Evolutionary conservation across 2,329 filamentous ascomycete species (phyloP).

Genomic region (Periconia sp.): DNA sequence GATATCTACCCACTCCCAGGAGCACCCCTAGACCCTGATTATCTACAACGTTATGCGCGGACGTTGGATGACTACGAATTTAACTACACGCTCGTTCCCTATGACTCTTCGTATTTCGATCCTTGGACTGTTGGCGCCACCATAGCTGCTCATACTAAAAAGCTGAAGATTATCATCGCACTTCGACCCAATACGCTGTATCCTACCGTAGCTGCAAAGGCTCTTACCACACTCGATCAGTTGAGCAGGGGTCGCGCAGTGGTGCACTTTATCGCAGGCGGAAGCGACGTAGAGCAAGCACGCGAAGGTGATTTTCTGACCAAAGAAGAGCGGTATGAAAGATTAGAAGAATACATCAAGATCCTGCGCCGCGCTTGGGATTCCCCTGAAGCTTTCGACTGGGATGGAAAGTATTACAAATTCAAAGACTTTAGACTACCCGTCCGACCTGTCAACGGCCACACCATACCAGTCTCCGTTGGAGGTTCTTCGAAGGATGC

Average conservation of each 20-base stretch:
- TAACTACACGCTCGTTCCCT: slow-evolving; percentile 64
- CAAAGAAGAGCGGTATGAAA: slow-evolving; percentile 61
- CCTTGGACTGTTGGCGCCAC: slow-evolving; percentile 62
- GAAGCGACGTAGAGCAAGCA: slow-evolving; percentile 62
- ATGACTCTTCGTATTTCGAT: slow-evolving; percentile 58
- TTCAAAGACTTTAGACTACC: slow-evolving; percentile 61
- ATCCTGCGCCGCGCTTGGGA: slow-evolving; percentile 62
- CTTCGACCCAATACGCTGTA: slow-evolving; percentile 64
- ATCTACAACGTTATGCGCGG: slow-evolving; percentile 58
- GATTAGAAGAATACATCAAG: slow-evolving; percentile 63
- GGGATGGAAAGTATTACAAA: slow-evolving; percentile 61
- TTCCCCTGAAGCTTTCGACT: slow-evolving; percentile 61
- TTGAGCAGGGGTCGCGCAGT: slow-evolving; percentile 60
- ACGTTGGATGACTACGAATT: slow-evolving; percentile 62
- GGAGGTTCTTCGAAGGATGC: slow-evolving; percentile 62
- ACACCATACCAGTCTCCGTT: slow-evolving; percentile 58
- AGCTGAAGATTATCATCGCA: slow-evolving; percentile 63
- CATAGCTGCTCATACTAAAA: slow-evolving; percentile 59
- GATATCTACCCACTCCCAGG: slow-evolving; percentile 58
- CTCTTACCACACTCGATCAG: slow-evolving; percentile 63
- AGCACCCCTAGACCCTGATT: slow-evolving; percentile 58
- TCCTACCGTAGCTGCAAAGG: slow-evolving; percentile 64
- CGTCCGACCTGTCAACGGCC: slow-evolving; percentile 56
- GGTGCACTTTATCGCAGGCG: slow-evolving; percentile 65
- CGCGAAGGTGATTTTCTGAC: slow-evolving; percentile 61